Evolutionary conservation across 495 filamentous ascomycete species (phyloP).

Genomic region (Podospora sp.): DNA sequence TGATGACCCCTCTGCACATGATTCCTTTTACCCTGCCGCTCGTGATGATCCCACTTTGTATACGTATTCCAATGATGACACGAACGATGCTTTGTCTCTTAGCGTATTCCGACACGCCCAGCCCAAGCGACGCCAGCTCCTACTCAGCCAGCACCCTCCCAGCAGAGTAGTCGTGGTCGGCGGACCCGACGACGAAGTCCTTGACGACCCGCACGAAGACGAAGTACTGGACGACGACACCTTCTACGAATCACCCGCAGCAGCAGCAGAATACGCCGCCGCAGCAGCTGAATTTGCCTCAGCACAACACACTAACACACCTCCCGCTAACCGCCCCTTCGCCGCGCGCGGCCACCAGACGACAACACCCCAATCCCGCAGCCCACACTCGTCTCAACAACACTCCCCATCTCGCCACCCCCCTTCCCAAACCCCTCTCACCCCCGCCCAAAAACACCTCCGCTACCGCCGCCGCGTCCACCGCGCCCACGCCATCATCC

Average conservation of each 20-base stretch:
- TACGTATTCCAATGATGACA: conserved; percentile 3
- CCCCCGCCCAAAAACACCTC: not conserved
- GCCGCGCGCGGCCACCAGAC: not conserved
- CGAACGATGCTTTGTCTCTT: not conserved
- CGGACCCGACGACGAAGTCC: conserved; percentile 5
- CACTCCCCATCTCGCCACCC: not conserved
- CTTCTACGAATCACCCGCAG: too few relatives aligned
- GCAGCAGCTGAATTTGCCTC: not conserved
- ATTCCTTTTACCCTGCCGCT: not conserved
- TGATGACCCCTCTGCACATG: not conserved
- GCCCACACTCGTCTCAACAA: not conserved
- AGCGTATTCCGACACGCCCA: conserved; percentile 11
- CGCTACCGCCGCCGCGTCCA: conserved; percentile 2
- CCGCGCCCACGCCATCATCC: not conserved
- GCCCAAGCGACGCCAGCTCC: conserved; percentile 1
- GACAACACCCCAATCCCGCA: not conserved
- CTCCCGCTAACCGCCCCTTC: not conserved
- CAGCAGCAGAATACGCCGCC: too few relatives aligned
- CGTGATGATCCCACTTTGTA: not conserved
- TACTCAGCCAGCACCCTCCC: not conserved
- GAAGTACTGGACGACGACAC: not conserved
- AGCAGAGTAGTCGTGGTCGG: not conserved
- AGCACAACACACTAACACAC: not conserved
- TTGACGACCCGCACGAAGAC: not conserved
- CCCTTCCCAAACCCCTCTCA: not conserved